A percentile compares a stretch with the other conserved stretches of the same genome.
These are phyloP conservation scores for Fusarium agapanthi DNA, from an alignment of 2,329 filamentous ascomycete species.

Conservation along the genomic window DNA sequence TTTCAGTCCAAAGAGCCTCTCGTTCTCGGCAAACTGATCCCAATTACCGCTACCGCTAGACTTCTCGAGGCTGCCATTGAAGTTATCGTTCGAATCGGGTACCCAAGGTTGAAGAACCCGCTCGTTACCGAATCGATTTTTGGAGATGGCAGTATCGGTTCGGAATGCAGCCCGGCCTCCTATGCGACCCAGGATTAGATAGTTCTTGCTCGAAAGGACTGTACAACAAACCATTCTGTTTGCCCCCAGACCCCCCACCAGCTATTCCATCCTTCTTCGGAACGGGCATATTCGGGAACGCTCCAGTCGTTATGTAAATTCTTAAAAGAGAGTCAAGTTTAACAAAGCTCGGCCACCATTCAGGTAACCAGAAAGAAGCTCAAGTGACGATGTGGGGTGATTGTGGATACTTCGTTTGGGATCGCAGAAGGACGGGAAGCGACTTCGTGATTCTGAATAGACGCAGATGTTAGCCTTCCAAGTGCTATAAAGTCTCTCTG, in stretches of 20 bases:
- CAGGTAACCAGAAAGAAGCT: conserved; percentile 32
- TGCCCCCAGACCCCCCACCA: conserved; percentile 44
- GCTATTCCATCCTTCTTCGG: conserved; percentile 52
- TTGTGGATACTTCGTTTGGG: conserved; percentile 15
- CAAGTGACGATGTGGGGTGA: conserved; percentile 26
- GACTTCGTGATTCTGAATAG: conserved; percentile 14
- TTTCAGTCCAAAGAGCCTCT: conserved; percentile 84
- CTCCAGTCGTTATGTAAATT: conserved; percentile 35
- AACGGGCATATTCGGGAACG: conserved; percentile 47
- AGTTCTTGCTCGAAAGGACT: not conserved
- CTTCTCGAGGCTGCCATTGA: conserved; percentile 77
- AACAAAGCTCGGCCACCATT: conserved; percentile 38
- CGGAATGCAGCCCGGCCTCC: conserved; percentile 76
- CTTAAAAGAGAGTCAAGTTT: conserved; percentile 36
- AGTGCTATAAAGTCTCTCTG: conserved; percentile 4
- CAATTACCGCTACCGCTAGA: conserved; percentile 64
- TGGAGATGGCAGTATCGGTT: conserved; percentile 89
- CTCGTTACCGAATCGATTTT: conserved; percentile 73
- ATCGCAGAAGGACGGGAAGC: conserved; percentile 24
- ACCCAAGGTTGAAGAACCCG: conserved; percentile 85
- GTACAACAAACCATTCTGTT: conserved; percentile 50
- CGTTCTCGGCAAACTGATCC: conserved; percentile 96
- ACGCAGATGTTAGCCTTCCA: conserved; percentile 10
- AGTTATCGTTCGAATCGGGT: conserved; percentile 66
- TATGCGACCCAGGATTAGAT: conserved; percentile 48